phyloP scores from a whole-genome alignment of 441 rosid genomes.

The Populus hybrid region DNA sequence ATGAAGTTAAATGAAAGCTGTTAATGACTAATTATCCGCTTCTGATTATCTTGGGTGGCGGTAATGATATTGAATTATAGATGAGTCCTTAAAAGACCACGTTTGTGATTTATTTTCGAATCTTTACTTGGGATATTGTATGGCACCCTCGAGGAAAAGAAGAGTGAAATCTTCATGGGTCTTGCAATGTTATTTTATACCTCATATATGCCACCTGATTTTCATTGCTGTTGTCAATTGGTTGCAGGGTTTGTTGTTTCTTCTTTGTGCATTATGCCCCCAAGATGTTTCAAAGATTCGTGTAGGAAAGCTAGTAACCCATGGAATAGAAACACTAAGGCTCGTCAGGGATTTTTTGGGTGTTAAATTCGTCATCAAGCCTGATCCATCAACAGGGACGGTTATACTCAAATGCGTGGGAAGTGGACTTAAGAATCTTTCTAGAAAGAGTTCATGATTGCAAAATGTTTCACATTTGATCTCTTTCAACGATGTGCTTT shows the following conservation, averaged over 20 bases:
- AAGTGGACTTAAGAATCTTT: conserved; percentile 67
- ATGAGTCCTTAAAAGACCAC: not conserved
- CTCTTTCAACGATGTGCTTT: not conserved
- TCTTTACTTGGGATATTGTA: not conserved
- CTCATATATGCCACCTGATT: not conserved
- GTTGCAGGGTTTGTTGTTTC: conserved; percentile 70
- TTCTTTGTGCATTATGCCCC: conserved; percentile 70
- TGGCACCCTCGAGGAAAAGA: not conserved
- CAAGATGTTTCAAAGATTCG: conserved; percentile 81
- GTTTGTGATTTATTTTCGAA: not conserved
- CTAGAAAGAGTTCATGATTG: conserved; percentile 52
- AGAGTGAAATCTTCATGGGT: not conserved
- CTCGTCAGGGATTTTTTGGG: conserved; percentile 66
- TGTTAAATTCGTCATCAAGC: conserved; percentile 53
- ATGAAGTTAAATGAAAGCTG: not conserved
- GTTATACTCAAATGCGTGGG: conserved; percentile 72
- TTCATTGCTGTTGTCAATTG: conserved; percentile 2
- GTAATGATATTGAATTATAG: too few species aligned
- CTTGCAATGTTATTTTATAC: not conserved
- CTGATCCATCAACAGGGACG: conserved; percentile 70
- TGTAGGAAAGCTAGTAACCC: conserved; percentile 71
- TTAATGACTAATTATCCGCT: not conserved
- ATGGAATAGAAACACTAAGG: conserved; percentile 77
- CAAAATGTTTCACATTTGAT: not conserved
- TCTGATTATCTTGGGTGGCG: not conserved